Evolutionary conservation across 2,329 filamentous ascomycete genomes (phyloP), one percentile per base, ranked within the genome.

Genomic region (Didymella pomorum): DNA sequence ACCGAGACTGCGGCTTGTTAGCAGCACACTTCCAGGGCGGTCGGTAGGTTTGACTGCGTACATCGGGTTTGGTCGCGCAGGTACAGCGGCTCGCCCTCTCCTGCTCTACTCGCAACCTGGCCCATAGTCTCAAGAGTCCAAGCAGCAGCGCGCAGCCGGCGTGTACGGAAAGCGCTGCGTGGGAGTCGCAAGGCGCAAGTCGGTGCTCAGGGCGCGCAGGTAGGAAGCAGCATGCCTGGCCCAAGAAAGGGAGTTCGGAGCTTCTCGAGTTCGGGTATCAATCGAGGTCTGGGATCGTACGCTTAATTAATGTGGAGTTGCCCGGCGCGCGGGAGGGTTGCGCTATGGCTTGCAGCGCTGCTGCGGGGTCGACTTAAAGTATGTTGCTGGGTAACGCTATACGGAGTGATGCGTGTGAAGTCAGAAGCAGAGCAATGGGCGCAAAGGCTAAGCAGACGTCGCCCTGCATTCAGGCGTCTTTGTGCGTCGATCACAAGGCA

Each of bases 61-160:
- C 95, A 87, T 84, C 93, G 88, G 77, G 87, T 91, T 83, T 97
- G 95, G 77, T 99, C 95, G 81, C 91, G 90, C 75, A 98, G 83
- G 78, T 90, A 96, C 76, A 98, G 82, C 71, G 87, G 80, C 69
- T 87, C 85, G 76, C 88, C 91, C 73, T 97, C 93, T 54, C 68
- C 93, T 72, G 89, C 88, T 79, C 88, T 90, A 83, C 93, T 97
- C 78, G 87, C 89, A 79, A 97, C 89, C 82, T 90, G 93, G 75
- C 95, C 95, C 95, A 99, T 99, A 65, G 67, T 73, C 33, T 62
- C 54, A 43, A 61, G 44, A 44, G 58, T 59, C 23, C 26, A 44
- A 55, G 56, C 43, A 23, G 55, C 53, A 48, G 43, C 33, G 51
- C 60, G 58, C 44, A 64, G 65, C 63, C 44, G 46, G 25, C 11